Conservation (phyloP, 192 early-diverging fungal genomes). For the Dissophora ornata region DNA sequence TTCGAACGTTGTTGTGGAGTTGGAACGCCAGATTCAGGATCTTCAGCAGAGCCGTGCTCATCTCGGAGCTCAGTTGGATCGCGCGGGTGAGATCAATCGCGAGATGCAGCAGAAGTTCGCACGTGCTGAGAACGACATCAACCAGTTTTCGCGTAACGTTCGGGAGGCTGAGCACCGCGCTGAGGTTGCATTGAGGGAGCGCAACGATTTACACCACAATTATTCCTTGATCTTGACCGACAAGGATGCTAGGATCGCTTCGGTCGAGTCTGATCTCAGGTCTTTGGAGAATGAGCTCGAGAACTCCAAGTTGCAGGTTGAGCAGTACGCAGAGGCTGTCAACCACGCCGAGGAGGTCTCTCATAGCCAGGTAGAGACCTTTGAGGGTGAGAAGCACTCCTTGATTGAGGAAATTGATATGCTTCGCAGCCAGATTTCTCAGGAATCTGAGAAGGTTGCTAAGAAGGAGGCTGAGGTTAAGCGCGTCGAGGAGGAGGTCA, state of each 20-base stretch:
- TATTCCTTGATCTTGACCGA: slow-evolving; percentile 32
- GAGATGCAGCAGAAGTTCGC: slow-evolving; percentile 38
- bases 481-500: slow-evolving; percentile 21
- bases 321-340: slow-evolving; percentile 36
- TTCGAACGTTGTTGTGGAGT: slow-evolving; percentile 7
- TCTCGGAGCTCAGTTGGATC: slow-evolving; percentile 32
- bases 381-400: slow-evolving; percentile 42
- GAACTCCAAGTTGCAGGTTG: slow-evolving; percentile 33
- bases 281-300: slow-evolving; percentile 45
- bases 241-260: slow-evolving; percentile 36
- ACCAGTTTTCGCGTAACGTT: slow-evolving; percentile 27
- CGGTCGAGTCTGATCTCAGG: slow-evolving; percentile 29
- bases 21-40: slow-evolving; percentile 47
- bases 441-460: slow-evolving; percentile 25
- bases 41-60: slow-evolving; percentile 44
- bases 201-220: slow-evolving; percentile 47
- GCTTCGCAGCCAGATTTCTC: slow-evolving; percentile 17
- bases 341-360: slow-evolving; percentile 41
- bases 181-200: slow-evolving; percentile 45
- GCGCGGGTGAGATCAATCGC: slow-evolving; percentile 21
- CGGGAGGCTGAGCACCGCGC: slow-evolving; percentile 43
- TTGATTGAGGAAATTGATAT: slow-evolving; percentile 51
- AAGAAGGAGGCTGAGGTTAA: slow-evolving; percentile 25
- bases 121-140: slow-evolving; percentile 28
- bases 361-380: slow-evolving; percentile 34